phyloP scores from a whole-genome alignment of 345 rosid genomes.

The Corchorus olitorius region DNA sequence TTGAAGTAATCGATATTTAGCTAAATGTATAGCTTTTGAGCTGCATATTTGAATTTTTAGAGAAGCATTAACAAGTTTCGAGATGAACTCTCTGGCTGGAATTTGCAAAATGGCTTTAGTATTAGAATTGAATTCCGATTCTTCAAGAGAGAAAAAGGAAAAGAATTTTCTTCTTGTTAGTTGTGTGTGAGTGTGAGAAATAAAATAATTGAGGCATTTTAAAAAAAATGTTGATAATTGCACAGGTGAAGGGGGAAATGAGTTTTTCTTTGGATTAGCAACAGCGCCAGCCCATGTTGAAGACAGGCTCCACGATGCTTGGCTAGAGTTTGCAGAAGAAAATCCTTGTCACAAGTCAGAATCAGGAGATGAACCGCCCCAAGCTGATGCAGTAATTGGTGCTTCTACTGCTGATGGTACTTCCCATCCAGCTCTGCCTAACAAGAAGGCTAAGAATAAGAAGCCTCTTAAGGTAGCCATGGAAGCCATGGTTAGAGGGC shows the following conservation, averaged over 20 bases:
- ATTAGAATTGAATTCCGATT: neutral
- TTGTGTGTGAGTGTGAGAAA: neutral
- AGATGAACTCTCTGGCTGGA: neutral
- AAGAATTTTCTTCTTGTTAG: no score
- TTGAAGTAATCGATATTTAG: neutral
- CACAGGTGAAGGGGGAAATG: slow-evolving; percentile 44
- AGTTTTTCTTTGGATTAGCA: slow-evolving; percentile 95
- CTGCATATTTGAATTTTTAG: neutral
- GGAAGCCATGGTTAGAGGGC: slow-evolving; percentile 91
- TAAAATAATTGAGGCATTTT: neutral
- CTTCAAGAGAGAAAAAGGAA: neutral
- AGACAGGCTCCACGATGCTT: slow-evolving; percentile 87
- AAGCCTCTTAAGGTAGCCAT: slow-evolving; percentile 66
- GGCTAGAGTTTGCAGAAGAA: slow-evolving; percentile 90
- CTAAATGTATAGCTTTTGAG: neutral
- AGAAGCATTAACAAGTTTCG: neutral
- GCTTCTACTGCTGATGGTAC: slow-evolving; percentile 60
- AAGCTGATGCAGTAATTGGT: slow-evolving; percentile 50
- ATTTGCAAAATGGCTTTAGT: neutral
- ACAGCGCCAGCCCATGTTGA: slow-evolving; percentile 97
- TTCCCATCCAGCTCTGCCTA: slow-evolving; percentile 42
- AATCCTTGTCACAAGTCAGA: slow-evolving; percentile 40
- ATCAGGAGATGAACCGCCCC: slow-evolving; percentile 31
- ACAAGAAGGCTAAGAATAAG: slow-evolving; percentile 32
- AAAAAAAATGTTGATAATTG: neutral